Evolutionary conservation across 257 asterid species (phyloP).

Genomic region (Henckelia pumila): DNA sequence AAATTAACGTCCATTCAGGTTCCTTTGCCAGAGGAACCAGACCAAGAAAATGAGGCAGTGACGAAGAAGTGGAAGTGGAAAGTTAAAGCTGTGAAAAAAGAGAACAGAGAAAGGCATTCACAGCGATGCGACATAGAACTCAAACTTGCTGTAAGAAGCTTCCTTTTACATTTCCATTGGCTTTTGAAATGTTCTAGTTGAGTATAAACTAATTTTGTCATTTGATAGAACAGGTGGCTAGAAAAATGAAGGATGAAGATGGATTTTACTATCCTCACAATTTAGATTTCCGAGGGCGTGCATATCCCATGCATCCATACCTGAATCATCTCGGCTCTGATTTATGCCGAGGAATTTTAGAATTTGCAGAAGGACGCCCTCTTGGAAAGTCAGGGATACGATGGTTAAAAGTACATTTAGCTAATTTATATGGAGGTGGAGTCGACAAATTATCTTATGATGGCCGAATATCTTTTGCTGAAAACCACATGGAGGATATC

Average conservation of each 20-base stretch:
- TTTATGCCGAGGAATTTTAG: conserved; percentile 88
- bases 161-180: conserved; percentile 17
- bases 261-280: conserved; percentile 96
- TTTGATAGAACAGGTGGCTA: conserved; percentile 73
- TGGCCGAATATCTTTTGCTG: conserved; percentile 75
- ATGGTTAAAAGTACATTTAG: conserved; percentile 88
- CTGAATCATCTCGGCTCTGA: conserved; percentile 97
- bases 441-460: conserved; percentile 83
- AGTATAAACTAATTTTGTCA: conserved; percentile 22
- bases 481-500: conserved; percentile 74
- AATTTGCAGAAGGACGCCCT: conserved; percentile 96
- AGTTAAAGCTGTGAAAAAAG: conserved; percentile 57
- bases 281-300: conserved; percentile 97
- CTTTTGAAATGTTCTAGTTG: conserved; percentile 9
- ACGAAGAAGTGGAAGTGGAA: conserved; percentile 92
- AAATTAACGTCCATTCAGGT: conserved; percentile 41
- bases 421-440: conserved; percentile 88
- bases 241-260: conserved; percentile 97
- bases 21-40: conserved; percentile 83
- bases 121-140: conserved; percentile 95
- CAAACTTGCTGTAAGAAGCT: conserved; percentile 82
- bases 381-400: conserved; percentile 82
- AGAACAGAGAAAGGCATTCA: conserved; percentile 82
- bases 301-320: conserved; percentile 99
- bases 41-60: conserved; percentile 69